Evolutionary conservation across 306 rosid species (phyloP).

Genomic region (Fragaria ananassa): DNA sequence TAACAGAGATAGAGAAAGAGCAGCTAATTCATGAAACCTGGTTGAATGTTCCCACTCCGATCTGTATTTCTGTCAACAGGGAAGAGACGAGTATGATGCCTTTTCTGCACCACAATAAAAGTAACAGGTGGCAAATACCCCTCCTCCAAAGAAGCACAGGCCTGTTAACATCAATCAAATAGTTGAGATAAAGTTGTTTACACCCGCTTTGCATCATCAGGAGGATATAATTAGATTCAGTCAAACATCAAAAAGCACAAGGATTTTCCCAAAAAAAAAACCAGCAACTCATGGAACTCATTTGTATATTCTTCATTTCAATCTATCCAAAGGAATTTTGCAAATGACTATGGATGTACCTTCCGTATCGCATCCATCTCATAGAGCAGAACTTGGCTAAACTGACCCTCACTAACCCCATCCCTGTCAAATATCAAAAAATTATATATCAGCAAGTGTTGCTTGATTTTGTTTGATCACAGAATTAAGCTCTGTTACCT

Average conservation of each 20-base stretch:
- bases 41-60: slow-evolving; percentile 68
- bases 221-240: background rate
- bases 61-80: slow-evolving; percentile 37
- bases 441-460: background rate
- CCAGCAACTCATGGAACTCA: background rate
- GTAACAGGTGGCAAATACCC: slow-evolving; percentile 53
- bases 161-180: slow-evolving; percentile 30
- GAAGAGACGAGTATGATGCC: slow-evolving; percentile 74
- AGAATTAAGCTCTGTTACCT: slow-evolving; percentile 41
- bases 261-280: too few relatives aligned
- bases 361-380: slow-evolving; percentile 81
- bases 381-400: slow-evolving; percentile 63
- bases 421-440: slow-evolving; percentile 46
- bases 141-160: slow-evolving; percentile 48
- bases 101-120: slow-evolving; percentile 71
- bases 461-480: background rate
- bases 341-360: slow-evolving; percentile 32
- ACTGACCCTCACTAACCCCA: slow-evolving; percentile 89
- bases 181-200: background rate
- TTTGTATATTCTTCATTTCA: background rate
- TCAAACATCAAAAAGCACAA: background rate
- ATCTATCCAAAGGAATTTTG: too few relatives aligned
- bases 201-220: background rate
- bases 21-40: slow-evolving; percentile 41
- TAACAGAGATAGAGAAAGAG: too few relatives aligned